Evolutionary conservation across 164 flowering plant species (phyloP), one percentile per base, ranked within the genome.

Genomic region (Aristolochia californica): DNA sequence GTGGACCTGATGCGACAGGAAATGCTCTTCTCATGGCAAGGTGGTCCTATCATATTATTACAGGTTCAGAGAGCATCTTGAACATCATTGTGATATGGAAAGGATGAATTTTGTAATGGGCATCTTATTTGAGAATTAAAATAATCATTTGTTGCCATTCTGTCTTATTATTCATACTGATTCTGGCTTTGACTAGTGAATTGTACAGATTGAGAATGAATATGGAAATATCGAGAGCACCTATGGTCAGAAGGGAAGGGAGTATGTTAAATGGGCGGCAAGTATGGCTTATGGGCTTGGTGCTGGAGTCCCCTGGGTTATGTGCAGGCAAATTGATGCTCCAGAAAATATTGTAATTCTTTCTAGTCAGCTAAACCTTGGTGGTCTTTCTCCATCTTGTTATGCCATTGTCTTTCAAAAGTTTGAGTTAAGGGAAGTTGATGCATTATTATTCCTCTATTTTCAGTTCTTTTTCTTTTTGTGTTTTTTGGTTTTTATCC

Each of bases 221-320:
- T 89, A 89, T 75, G 96, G 96, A 63, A 74, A 87, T 66, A 62
- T 89, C 24, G 96, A 89, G 68, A 45, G 73, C 30, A 66, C 80
- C 9, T 87, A 52, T 61, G 96, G 91, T 16, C 53, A 64, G 53
- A 67, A 53, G n/a, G 95, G 94, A 23, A 80, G 81, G 71, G 74
- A 75, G 11, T 93, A 93, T 75, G 78, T 87, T 54, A 73, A 73
- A 25, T 93, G 98, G 98, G 97, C 94, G 62, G 96, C 97, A 55
- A 55, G 62, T 24, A 89, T 93, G 96, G 98, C 97, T 50, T 66
- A 78, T 55, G 84, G 80, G 38, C 97, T 87, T 61, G 81, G 74
- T 72, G 94, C 97, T 69, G 87, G 91, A 55, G 97, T 93, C 71
- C 99, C 99, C 24, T 93, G 99, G 97, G 87, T 93, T 59, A 93